Base-by-base conservation (phyloP, 495 filamentous ascomycete genomes). In the Trichodelitschia bisporula region DNA sequence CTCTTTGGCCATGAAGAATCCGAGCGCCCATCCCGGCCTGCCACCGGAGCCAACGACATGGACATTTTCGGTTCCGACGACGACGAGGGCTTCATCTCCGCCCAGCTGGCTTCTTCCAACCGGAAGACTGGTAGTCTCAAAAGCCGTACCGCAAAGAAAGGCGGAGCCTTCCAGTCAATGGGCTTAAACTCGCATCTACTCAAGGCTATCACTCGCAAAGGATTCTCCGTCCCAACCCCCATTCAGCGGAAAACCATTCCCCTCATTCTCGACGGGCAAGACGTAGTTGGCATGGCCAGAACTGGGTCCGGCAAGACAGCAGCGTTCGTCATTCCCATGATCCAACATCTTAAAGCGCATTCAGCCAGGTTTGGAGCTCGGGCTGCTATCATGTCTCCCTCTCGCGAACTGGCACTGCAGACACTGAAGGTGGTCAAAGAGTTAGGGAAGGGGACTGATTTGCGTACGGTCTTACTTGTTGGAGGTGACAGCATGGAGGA, bases 191-290 rank as follows among this genome's bases (percentile, higher is more conserved):
- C 64, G 18, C 66, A 71, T 28, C 57, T 99, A 10, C 55, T 95
- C 18, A 79, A 82, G 43, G 77, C 89, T 3, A 93, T 99, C 29
- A 64, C 73, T 11, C 65, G 73, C 37, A 95, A 93, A 52, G 86
- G 86, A 17, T 99, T 90, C 52, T 77, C 72, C 1, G 77, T 95
- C 2, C 86, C 86, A 0, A 99, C 86, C 3, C 86, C 86, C 0
- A 95, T 99, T 48, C 86, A 99, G 57, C 64, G 86, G 20, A 93
- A 93, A 56, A 77, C 86, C 5, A 86, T 99, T 27, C 86, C 86
- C 3, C 58, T 95, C 32, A 61, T 93, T 25, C 58, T 92, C 44
- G 78, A 91, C 26, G 65, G 73, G 32, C 67, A 74, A 40, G 84
- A 97, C 59, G 79, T 99, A 3, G 82, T 95, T 4, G 86, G 79